These are phyloP conservation scores for Rosa chinensis DNA, from an alignment of 306 rosid genomes.

Conservation along the genomic window DNA sequence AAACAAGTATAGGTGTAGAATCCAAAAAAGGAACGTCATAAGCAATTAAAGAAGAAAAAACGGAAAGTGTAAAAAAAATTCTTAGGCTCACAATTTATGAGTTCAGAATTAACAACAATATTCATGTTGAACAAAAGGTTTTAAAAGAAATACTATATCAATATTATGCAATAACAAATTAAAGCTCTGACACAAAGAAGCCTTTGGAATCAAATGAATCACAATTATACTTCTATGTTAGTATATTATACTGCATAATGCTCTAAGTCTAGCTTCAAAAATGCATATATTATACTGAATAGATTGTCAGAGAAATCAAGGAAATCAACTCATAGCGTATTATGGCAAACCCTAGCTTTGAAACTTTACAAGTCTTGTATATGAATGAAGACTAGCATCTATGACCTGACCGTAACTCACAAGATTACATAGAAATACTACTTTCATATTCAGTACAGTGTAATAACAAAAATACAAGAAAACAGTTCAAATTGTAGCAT, in stretches of 20 bases:
- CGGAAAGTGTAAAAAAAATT: neutral
- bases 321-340: neutral
- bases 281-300: too few species aligned
- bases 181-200: neutral
- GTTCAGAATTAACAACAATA: neutral
- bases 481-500: neutral
- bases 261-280: neutral
- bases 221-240: neutral
- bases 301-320: neutral
- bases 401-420: neutral
- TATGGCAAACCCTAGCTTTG: neutral
- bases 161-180: neutral
- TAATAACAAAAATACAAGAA: neutral
- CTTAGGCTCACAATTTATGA: neutral
- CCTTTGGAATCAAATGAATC: neutral
- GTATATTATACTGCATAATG: neutral
- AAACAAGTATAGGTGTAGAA: constrained; percentile 8
- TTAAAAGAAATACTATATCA: neutral
- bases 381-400: neutral
- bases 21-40: constrained; percentile 3
- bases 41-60: neutral
- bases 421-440: neutral
- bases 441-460: neutral
- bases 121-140: constrained; percentile 5
- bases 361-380: neutral